Percentiles rank a stretch among this genome's conserved stretches.
Evolutionary conservation across 768 basidiomycete species (phyloP).

Genomic region (Roridomyces roridus): DNA sequence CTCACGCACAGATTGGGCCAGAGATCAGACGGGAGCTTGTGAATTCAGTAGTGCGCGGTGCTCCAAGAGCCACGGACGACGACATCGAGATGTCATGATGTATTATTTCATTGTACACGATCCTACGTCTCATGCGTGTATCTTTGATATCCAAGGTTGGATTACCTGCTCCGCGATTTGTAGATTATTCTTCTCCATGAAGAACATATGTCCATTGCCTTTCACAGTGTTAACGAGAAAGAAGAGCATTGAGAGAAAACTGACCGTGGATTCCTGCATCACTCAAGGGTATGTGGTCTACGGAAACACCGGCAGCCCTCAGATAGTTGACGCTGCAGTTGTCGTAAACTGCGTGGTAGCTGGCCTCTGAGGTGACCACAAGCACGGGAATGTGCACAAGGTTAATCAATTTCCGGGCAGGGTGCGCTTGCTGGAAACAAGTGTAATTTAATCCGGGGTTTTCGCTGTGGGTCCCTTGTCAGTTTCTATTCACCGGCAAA

Average conservation of each 20-base stretch:
- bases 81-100: constrained; percentile 69
- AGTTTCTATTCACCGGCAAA: too few relatives aligned
- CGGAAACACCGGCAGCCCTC: constrained; percentile 38
- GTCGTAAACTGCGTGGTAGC: constrained; percentile 46
- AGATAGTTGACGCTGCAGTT: constrained; percentile 39
- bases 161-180: constrained; percentile 40
- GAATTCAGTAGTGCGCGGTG: constrained; percentile 86
- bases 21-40: constrained; percentile 93
- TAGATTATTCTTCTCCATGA: constrained; percentile 45
- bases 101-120: neutral
- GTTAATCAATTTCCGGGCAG: constrained; percentile 37
- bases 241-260: neutral
- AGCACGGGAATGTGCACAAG: constrained; percentile 41
- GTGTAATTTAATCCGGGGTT: constrained; percentile 28
- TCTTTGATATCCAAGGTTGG: constrained; percentile 36
- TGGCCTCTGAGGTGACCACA: constrained; percentile 41
- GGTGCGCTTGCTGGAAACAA: constrained; percentile 37
- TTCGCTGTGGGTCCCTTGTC: too few relatives aligned
- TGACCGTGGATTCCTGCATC: constrained; percentile 35
- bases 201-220: constrained; percentile 48
- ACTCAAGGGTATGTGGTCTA: constrained; percentile 37
- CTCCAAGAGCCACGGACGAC: constrained; percentile 67
- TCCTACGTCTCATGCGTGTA: constrained; percentile 1
- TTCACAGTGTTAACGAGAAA: neutral
- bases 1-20: constrained; percentile 85